A percentile compares a stretch with the other conserved stretches of the same genome.
phyloP scores from a whole-genome alignment of 2,329 filamentous ascomycete species.

The Tolypocladium endophyticum region DNA sequence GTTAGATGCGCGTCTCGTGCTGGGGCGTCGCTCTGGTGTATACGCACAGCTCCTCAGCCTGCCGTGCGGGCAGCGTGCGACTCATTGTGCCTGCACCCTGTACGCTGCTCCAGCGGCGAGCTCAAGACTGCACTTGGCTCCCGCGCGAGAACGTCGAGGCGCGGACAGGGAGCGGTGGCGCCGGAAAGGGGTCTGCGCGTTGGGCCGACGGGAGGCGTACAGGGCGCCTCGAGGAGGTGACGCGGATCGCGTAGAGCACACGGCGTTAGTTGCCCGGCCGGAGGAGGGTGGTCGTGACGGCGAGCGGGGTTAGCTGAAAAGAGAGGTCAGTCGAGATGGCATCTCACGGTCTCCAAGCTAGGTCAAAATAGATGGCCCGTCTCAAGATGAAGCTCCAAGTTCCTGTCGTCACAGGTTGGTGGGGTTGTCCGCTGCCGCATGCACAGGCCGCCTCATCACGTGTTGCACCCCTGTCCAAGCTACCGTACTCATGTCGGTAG shows the following conservation, averaged over 20 bases:
- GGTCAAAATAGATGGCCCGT: background rate
- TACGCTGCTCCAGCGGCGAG: slow-evolving; percentile 1
- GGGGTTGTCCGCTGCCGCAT: background rate
- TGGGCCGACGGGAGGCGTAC: background rate
- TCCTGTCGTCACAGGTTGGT: background rate
- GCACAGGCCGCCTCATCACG: background rate
- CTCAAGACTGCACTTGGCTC: background rate
- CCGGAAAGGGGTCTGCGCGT: background rate
- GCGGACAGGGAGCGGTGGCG: background rate
- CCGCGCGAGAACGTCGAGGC: background rate
- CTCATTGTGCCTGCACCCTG: slow-evolving; percentile 42
- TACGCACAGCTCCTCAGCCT: slow-evolving; percentile 81
- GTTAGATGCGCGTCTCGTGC: slow-evolving; percentile 1
- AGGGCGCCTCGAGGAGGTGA: background rate
- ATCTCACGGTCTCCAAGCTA: background rate
- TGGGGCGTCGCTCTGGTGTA: background rate
- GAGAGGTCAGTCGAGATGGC: background rate
- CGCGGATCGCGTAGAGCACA: background rate
- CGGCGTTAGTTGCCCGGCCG: background rate
- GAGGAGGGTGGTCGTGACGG: background rate
- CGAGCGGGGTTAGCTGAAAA: background rate
- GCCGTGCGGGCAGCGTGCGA: slow-evolving; percentile 64
- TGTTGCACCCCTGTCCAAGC: background rate
- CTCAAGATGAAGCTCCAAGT: background rate
- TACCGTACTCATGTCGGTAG: background rate